Evolutionary conservation across 768 basidiomycete species (phyloP).

Genomic region (Lactarius tabidus): DNA sequence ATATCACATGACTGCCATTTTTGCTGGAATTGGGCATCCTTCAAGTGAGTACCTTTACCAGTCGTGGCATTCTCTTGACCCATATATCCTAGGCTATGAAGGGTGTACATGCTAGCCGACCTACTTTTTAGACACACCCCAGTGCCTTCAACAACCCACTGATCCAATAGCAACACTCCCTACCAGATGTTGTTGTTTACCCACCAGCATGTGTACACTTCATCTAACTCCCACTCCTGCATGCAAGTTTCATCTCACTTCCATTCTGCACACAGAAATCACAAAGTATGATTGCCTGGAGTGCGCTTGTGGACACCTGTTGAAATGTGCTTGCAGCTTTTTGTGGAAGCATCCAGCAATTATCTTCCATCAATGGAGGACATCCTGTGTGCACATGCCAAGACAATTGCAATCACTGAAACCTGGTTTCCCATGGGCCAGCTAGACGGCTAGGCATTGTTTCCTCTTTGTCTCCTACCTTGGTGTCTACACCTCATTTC

Average conservation of each 20-base stretch:
- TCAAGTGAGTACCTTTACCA: too few relatives aligned
- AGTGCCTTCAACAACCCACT: background rate
- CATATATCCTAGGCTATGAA: too few relatives aligned
- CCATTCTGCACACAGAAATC: too few relatives aligned
- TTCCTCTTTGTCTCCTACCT: too few relatives aligned
- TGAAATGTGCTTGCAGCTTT: constrained; percentile 49
- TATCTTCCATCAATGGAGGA: constrained; percentile 86
- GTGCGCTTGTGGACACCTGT: constrained; percentile 12
- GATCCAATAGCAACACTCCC: constrained; percentile 15
- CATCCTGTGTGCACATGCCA: constrained; percentile 81
- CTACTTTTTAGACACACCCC: too few relatives aligned
- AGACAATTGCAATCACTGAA: constrained; percentile 88
- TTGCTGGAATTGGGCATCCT: too few relatives aligned
- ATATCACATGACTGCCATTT: too few relatives aligned
- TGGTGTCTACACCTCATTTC: too few relatives aligned
- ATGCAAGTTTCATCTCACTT: too few relatives aligned
- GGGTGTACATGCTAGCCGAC: too few relatives aligned
- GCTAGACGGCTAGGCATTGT: too few relatives aligned
- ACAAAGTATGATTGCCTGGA: constrained; percentile 18
- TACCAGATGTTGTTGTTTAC: constrained; percentile 7
- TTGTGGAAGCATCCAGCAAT: constrained; percentile 66
- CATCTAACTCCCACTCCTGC: constrained; percentile 4
- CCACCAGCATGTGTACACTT: constrained; percentile 16
- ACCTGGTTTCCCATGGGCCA: constrained; percentile 74
- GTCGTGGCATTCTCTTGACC: too few relatives aligned